Evolutionary conservation across 352 stramenopile species (phyloP).

Genomic region (Globisporangium nagaii): DNA sequence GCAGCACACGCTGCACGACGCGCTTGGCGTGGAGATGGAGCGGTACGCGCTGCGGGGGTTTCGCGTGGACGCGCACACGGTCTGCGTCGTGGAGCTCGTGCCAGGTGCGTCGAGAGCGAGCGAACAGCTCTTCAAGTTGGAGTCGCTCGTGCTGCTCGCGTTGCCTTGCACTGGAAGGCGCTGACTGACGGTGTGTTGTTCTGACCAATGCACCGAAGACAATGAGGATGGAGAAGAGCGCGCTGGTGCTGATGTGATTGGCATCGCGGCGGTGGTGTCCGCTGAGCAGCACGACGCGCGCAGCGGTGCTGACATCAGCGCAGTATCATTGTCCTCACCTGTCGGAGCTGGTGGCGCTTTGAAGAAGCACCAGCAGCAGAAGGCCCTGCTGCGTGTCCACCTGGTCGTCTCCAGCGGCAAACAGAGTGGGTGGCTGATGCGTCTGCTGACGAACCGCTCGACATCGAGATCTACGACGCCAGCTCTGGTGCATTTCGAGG

Average conservation of each 20-base stretch:
- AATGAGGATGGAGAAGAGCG: background rate
- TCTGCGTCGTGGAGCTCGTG: slow-evolving; percentile 29
- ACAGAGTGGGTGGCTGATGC: background rate
- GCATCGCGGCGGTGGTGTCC: background rate
- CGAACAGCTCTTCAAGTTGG: background rate
- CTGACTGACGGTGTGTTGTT: background rate
- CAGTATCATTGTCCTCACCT: no score
- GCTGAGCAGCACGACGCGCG: background rate
- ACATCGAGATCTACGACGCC: background rate
- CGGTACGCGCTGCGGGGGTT: slow-evolving; percentile 12
- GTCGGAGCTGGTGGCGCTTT: background rate
- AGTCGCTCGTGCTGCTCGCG: no score
- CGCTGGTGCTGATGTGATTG: background rate
- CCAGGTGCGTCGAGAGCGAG: slow-evolving; percentile 2
- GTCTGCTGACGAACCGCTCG: background rate
- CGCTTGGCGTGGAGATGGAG: no score
- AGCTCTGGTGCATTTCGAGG: background rate
- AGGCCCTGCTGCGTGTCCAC: background rate
- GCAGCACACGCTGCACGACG: slow-evolving; percentile 5
- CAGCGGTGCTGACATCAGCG: background rate
- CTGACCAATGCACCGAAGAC: background rate
- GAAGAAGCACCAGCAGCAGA: background rate
- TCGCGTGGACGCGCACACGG: slow-evolving; percentile 6
- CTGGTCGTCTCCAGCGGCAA: background rate
- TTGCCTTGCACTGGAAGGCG: background rate